Percentiles rank a stretch among this genome's conserved stretches.
These are phyloP conservation scores for Skeletonema marinoi DNA, from an alignment of 108 stramenopile genomes.

Conservation along the genomic window DNA sequence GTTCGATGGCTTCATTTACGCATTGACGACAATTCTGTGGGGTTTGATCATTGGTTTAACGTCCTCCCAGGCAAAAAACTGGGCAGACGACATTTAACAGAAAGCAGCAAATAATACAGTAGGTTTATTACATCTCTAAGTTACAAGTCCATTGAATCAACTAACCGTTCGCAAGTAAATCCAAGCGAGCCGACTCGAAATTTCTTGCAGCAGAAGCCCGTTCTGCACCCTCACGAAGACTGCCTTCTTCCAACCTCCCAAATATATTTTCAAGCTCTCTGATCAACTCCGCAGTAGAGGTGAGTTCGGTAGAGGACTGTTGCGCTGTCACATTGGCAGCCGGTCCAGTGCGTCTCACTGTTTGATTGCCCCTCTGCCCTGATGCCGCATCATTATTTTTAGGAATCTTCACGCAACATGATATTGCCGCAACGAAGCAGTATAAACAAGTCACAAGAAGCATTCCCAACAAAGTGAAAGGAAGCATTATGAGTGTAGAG, in stretches of 20 bases:
- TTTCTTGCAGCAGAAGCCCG: background rate
- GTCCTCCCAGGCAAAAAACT: conserved; percentile 71
- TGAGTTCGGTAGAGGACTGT: background rate
- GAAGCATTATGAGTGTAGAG: conserved; percentile 47
- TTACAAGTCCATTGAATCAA: background rate
- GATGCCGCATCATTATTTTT: background rate
- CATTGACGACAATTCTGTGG: conserved; percentile 62
- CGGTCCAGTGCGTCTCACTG: background rate
- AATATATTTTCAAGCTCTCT: conserved; percentile 32
- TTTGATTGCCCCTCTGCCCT: background rate
- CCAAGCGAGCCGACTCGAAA: background rate
- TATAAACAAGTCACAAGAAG: conserved; percentile 12
- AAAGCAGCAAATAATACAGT: background rate
- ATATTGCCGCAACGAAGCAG: conserved; percentile 22
- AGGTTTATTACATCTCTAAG: conserved; percentile 2
- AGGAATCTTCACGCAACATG: conserved; percentile 9
- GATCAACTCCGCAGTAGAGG: conserved; percentile 6
- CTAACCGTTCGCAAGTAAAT: background rate
- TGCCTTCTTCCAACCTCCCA: conserved; percentile 33
- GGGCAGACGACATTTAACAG: conserved; percentile 70
- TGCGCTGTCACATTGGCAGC: background rate
- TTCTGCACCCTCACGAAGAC: background rate
- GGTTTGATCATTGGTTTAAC: conserved; percentile 71
- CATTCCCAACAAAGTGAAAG: conserved; percentile 37
- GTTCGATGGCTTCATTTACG: conserved; percentile 78